Base-by-base conservation (phyloP, 176 grass and related monocot species). In the Aegilops umbellulata region DNA sequence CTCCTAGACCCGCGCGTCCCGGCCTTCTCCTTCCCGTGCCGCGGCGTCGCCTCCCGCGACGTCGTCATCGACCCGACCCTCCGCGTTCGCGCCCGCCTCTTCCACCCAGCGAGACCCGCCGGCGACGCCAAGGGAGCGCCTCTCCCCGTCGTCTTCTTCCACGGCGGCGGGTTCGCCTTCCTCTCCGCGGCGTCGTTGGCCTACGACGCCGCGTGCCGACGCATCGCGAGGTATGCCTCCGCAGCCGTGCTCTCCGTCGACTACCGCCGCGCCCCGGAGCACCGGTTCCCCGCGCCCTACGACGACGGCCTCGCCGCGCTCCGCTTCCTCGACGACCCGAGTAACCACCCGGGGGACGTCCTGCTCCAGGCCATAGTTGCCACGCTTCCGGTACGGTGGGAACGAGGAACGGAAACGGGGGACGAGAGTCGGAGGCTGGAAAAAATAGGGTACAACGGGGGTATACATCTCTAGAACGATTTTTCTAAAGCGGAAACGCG, bases 131-230 rank as follows among this genome's bases (percentile, higher is more conserved):
- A 38, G 16, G 55, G 19, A 22, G 4, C 2, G 15, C 7, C 8
- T 19, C 34, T 92, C 3, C 92, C 92, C 2, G 67, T 96, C 5
- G 83, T 99, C 9, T 99, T 90, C 92, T 99, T 99, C 82, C 97
- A 94, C 81, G 97, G 94, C 42, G 92, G 97, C 13, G 97, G 97
- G 19, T 96, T 99, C 55, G 90, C 88, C 6, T 99, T 80, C 89
- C 94, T 94, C 65, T 94, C 92, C 3, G 84, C 90, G 6, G 51
- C 65, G 9, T 91, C 90, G 0, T 19, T 12, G 4, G 6, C 61
- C 58, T 99, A 96, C 82, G 90, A 99, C 70, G 85, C 57, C 36
- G 92, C 83, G 5, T 99, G 97, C 84, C 89, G 92, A 9, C 92
- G 88, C 82, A 94, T 96, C 82, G 79, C 86, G 5, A 20, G 86